Percentiles rank a stretch among this genome's conserved stretches.
phyloP scores from a whole-genome alignment of 495 filamentous ascomycete species.

The Xylaria palmicola region DNA sequence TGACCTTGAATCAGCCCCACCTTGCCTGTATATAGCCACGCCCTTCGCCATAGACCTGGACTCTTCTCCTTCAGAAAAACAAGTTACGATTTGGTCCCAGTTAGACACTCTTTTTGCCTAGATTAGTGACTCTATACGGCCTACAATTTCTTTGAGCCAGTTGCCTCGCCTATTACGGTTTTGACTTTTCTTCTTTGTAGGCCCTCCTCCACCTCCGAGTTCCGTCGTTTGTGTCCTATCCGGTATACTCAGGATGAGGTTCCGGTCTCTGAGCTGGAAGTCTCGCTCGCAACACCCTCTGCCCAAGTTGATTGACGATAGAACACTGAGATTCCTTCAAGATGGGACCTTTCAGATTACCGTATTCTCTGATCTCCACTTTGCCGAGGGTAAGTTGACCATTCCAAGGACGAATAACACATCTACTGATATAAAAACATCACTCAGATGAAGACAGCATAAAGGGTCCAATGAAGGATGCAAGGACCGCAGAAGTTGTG shows the following conservation, averaged over 20 bases:
- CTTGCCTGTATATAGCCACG: no score
- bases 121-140: no score
- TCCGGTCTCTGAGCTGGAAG: not conserved
- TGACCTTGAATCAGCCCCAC: no score
- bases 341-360: conserved; percentile 45
- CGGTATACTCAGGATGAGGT: not conserved
- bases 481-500: conserved; percentile 44
- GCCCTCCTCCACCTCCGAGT: no score
- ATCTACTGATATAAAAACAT: not conserved
- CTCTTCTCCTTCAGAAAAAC: no score
- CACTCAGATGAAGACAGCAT: conserved; percentile 20
- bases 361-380: conserved; percentile 55
- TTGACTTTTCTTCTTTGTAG: no score
- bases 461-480: conserved; percentile 45
- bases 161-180: no score
- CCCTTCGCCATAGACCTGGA: no score
- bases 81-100: no score
- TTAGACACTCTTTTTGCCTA: no score
- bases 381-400: conserved; percentile 40
- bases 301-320: not conserved
- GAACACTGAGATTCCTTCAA: conserved; percentile 25
- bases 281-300: not conserved
- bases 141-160: no score
- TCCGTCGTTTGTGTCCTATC: no score
- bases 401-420: not conserved